Evolutionary conservation across 768 basidiomycete genomes (phyloP).

Genomic region (Leccinum subgranulosum): DNA sequence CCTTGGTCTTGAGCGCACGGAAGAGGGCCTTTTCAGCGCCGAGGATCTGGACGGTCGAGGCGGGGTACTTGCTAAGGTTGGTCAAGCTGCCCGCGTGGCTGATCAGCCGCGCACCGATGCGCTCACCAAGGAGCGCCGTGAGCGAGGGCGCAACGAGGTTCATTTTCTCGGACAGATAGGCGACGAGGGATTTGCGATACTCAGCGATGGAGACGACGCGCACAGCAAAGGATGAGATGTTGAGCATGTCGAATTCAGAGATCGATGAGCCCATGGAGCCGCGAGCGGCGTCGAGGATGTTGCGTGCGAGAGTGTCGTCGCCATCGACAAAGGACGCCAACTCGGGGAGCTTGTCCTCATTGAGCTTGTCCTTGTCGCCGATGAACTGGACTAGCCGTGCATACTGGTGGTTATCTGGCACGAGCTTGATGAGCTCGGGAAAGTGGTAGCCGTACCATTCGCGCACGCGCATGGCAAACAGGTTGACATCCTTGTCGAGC

Average conservation of each 20-base stretch:
- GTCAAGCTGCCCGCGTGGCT: constrained; percentile 96
- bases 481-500: constrained; percentile 98
- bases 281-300: constrained; percentile 90
- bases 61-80: constrained; percentile 97
- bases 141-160: constrained; percentile 93
- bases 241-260: constrained; percentile 91
- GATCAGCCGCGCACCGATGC: constrained; percentile 89
- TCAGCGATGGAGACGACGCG: constrained; percentile 90
- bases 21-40: constrained; percentile 98
- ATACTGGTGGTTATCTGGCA: constrained; percentile 93
- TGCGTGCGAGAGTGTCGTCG: constrained; percentile 82
- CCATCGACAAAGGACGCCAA: constrained; percentile 79
- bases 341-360: constrained; percentile 77
- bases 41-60: constrained; percentile 95
- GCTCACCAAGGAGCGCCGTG: constrained; percentile 86
- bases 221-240: constrained; percentile 87
- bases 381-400: constrained; percentile 83
- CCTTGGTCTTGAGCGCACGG: constrained; percentile 96
- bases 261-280: constrained; percentile 94
- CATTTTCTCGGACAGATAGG: constrained; percentile 95
- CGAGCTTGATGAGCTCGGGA: constrained; percentile 91
- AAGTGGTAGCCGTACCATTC: constrained; percentile 99
- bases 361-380: constrained; percentile 80
- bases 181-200: constrained; percentile 86
- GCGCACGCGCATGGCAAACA: constrained; percentile 96